phyloP scores from a whole-genome alignment of 805 yeast species.

The Wickerhamomyces ciferrii region DNA sequence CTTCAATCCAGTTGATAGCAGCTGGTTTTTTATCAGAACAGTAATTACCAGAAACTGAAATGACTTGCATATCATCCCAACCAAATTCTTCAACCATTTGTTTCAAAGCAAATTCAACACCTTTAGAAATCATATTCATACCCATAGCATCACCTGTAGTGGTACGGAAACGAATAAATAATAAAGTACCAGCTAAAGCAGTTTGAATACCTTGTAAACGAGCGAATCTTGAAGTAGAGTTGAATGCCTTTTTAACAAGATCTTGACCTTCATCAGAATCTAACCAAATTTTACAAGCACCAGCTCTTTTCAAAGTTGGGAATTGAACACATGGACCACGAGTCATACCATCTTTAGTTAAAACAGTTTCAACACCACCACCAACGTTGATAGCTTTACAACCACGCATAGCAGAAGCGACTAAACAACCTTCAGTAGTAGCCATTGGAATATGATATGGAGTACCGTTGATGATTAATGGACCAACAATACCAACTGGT shows the following conservation, averaged over 20 bases:
- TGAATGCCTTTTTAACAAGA: slow-evolving; percentile 79
- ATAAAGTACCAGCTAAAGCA: slow-evolving; percentile 87
- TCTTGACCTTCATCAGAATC: slow-evolving; percentile 93
- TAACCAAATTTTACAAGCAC: slow-evolving; percentile 91
- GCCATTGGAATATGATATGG: slow-evolving; percentile 97
- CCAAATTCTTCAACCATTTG: slow-evolving; percentile 86
- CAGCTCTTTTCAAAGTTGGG: slow-evolving; percentile 79
- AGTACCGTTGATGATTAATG: slow-evolving; percentile 83
- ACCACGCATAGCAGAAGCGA: slow-evolving; percentile 98
- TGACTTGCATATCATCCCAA: slow-evolving; percentile 88
- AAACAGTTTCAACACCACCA: slow-evolving; percentile 90
- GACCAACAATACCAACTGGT: slow-evolving; percentile 98
- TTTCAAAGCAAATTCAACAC: slow-evolving; percentile 83
- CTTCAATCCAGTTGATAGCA: slow-evolving; percentile 98
- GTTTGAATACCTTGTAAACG: slow-evolving; percentile 87
- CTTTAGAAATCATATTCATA: slow-evolving; percentile 99
- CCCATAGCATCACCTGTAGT: slow-evolving; percentile 99
- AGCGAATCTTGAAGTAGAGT: slow-evolving; percentile 96
- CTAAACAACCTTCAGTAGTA: slow-evolving; percentile 97
- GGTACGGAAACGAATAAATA: slow-evolving; percentile 92
- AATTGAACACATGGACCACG: slow-evolving; percentile 98
- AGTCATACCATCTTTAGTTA: slow-evolving; percentile 97
- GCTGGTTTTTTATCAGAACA: slow-evolving; percentile 98
- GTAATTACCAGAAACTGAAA: slow-evolving; percentile 94
- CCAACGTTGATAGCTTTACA: slow-evolving; percentile 97